phyloP scores from a whole-genome alignment of 257 asterid genomes.

The Paraleonurus japonicus region DNA sequence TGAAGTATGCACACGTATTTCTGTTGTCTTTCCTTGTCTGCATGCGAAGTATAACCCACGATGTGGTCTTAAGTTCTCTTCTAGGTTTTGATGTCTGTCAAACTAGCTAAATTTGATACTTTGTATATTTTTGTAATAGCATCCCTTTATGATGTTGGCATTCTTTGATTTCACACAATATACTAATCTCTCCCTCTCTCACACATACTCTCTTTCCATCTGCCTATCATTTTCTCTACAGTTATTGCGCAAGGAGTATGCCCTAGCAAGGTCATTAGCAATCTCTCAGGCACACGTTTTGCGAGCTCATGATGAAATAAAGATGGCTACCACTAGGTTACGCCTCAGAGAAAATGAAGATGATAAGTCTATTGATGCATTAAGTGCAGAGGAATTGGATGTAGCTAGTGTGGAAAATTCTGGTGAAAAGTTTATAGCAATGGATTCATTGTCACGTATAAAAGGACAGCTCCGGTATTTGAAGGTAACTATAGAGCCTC shows the following conservation, averaged over 20 bases:
- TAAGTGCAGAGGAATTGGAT: constrained; percentile 77
- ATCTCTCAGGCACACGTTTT: constrained; percentile 88
- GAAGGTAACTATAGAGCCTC: constrained; percentile 49
- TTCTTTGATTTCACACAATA: constrained; percentile 15
- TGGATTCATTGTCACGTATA: constrained; percentile 66
- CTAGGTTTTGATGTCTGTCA: constrained; percentile 18
- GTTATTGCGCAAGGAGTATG: constrained; percentile 96
- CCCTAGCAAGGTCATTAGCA: constrained; percentile 77
- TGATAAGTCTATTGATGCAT: constrained; percentile 81
- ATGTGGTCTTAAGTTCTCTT: constrained; percentile 14
- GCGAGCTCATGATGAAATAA: constrained; percentile 94
- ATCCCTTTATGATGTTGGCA: neutral
- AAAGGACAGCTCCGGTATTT: constrained; percentile 96
- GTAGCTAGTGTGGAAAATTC: constrained; percentile 78
- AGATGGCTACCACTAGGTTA: constrained; percentile 88
- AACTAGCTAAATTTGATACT: constrained; percentile 14
- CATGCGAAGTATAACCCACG: constrained; percentile 7
- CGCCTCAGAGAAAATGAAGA: constrained; percentile 76
- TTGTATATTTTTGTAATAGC: neutral
- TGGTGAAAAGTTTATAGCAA: constrained; percentile 78
- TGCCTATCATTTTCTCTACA: constrained; percentile 30
- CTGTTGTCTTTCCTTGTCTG: constrained; percentile 15
- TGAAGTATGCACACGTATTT: constrained; percentile 56
- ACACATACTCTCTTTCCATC: neutral
- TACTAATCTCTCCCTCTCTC: constrained; percentile 18